These are phyloP conservation scores for Zoysia japonica DNA, from an alignment of 176 grass and related monocot species.

Conservation along the genomic window DNA sequence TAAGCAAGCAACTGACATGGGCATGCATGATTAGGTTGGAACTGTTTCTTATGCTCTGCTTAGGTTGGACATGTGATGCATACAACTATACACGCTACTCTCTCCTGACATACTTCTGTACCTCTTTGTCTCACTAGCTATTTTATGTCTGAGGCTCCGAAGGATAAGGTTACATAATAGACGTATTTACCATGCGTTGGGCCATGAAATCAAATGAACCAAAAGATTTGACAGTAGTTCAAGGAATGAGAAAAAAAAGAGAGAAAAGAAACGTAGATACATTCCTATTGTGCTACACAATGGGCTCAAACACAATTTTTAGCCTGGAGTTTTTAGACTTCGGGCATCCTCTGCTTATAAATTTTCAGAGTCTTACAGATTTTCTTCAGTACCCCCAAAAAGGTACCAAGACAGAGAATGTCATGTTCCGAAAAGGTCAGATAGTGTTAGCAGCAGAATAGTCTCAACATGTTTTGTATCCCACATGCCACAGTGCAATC, in stretches of 20 bases:
- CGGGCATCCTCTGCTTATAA: too few relatives aligned
- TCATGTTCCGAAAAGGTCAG: conserved; percentile 27
- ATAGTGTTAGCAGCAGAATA: conserved; percentile 27
- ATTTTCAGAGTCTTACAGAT: not conserved
- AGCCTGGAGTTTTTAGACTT: too few relatives aligned
- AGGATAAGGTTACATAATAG: not conserved
- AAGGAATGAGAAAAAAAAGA: not conserved
- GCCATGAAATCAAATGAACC: conserved; percentile 3
- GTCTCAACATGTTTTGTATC: conserved; percentile 37
- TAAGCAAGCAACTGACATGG: conserved; percentile 42
- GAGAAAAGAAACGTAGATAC: not conserved
- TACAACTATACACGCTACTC: conserved; percentile 39
- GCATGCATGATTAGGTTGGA: conserved; percentile 41
- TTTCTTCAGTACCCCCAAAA: not conserved
- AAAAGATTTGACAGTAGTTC: not conserved
- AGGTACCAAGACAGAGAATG: conserved; percentile 10
- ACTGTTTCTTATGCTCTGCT: conserved; percentile 21
- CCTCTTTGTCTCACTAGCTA: conserved; percentile 36
- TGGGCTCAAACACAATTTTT: too few relatives aligned
- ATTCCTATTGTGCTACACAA: not conserved
- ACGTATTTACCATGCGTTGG: conserved; percentile 27
- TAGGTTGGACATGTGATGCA: conserved; percentile 56
- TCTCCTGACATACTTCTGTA: conserved; percentile 40
- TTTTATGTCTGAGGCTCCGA: not conserved
- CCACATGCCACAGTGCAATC: conserved; percentile 5